Conservation (phyloP, 176 grass and related monocot species). For the Carex cristatella region DNA sequence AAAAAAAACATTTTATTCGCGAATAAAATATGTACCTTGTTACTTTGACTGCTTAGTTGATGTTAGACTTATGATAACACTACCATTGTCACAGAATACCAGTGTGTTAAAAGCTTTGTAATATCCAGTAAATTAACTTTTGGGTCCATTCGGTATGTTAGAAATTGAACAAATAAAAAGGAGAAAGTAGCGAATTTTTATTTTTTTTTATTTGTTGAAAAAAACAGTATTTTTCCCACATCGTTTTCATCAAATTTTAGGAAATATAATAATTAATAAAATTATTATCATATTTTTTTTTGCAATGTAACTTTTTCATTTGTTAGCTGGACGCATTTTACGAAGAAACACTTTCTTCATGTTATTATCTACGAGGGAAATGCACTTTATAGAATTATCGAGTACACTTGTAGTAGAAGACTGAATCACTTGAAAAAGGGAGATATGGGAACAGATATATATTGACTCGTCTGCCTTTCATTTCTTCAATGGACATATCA, state of each 20-base stretch:
- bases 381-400: background rate
- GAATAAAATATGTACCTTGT: too few relatives aligned
- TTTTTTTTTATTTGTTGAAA: too few relatives aligned
- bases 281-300: too few relatives aligned
- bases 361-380: background rate
- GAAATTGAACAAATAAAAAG: background rate
- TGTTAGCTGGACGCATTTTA: background rate
- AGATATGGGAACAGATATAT: background rate
- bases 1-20: too few relatives aligned
- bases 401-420: conserved; percentile 12
- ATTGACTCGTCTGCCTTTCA: background rate
- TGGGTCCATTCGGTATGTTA: background rate
- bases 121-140: background rate
- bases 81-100: background rate
- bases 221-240: background rate
- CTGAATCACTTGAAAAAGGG: background rate
- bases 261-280: too few relatives aligned
- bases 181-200: background rate
- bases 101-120: background rate
- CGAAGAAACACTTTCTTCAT: conserved; percentile 5
- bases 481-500: background rate
- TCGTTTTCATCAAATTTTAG: background rate
- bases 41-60: too few relatives aligned
- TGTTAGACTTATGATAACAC: background rate
- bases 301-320: background rate